Conservation (phyloP, 1,284 basidiomycete species). For the Lignosus rhinocerotis region DNA sequence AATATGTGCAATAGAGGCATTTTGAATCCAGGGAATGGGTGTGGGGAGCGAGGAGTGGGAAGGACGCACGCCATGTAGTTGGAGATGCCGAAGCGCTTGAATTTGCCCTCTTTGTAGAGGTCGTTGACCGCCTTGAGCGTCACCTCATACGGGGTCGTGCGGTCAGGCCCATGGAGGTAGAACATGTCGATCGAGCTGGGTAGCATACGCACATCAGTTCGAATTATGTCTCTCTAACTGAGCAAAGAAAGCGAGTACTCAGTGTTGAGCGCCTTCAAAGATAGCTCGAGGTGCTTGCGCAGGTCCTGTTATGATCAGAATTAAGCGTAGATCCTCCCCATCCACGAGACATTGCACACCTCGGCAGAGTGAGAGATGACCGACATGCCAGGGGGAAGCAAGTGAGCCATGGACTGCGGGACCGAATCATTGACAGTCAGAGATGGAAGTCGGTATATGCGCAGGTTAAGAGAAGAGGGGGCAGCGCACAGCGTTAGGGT, state of each 20-base stretch:
- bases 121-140: slow-evolving; percentile 51
- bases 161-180: slow-evolving; percentile 59
- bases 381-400: not conserved
- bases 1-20: not conserved
- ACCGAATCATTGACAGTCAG: not conserved
- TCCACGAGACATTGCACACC: slow-evolving; percentile 4
- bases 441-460: not conserved
- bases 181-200: slow-evolving; percentile 41
- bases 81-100: slow-evolving; percentile 49
- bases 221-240: not conserved
- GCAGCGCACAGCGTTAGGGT: slow-evolving; percentile 21
- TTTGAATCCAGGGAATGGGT: not conserved
- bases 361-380: slow-evolving; percentile 23
- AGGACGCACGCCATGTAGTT: slow-evolving; percentile 45
- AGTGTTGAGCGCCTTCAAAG: slow-evolving; percentile 46
- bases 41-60: not conserved
- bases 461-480: not conserved
- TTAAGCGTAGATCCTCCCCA: not conserved
- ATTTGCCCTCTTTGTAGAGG: slow-evolving; percentile 49
- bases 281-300: slow-evolving; percentile 45
- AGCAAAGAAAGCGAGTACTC: slow-evolving; percentile 36
- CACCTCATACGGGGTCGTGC: slow-evolving; percentile 45
- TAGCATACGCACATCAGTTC: not conserved
- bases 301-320: slow-evolving; percentile 32
- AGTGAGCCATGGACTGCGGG: slow-evolving; percentile 2